These are phyloP conservation scores for Leishmania mexicana DNA, from an alignment of 208 protist genomes.

Conservation along the genomic window DNA sequence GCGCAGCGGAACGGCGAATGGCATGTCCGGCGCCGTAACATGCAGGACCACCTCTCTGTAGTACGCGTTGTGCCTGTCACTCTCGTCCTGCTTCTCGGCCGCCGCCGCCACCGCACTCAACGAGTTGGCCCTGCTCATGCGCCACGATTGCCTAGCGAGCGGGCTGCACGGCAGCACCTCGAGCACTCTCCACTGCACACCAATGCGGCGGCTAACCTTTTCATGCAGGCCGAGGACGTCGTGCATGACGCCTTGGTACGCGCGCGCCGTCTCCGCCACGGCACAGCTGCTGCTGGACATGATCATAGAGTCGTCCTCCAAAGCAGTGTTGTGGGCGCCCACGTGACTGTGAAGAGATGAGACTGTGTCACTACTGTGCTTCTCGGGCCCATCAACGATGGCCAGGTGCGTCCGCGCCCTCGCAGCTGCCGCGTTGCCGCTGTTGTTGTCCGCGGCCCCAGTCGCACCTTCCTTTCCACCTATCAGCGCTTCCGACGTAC, in stretches of 20 bases:
- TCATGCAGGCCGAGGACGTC: conserved; percentile 21
- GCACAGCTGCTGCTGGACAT: conserved; percentile 5
- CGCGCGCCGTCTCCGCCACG: conserved; percentile 5
- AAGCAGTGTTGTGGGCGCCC: background rate
- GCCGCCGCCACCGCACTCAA: background rate
- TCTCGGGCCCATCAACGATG: conserved; percentile 7
- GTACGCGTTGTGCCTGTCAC: background rate
- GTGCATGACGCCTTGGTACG: conserved; percentile 26
- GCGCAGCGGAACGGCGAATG: conserved; percentile 20
- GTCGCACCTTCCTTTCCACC: background rate
- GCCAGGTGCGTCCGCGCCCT: conserved; percentile 1
- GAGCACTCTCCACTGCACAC: conserved; percentile 25
- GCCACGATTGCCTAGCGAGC: background rate
- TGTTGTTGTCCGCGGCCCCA: background rate
- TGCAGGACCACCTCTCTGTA: conserved; percentile 36
- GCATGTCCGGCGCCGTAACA: conserved; percentile 26
- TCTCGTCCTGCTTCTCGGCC: background rate
- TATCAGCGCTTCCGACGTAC: background rate
- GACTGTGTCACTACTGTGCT: background rate
- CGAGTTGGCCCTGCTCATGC: background rate
- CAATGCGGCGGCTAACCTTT: conserved; percentile 16
- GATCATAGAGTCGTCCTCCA: background rate
- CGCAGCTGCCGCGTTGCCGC: background rate
- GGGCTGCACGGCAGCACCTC: conserved; percentile 17
- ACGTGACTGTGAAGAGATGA: background rate